phyloP scores from a whole-genome alignment of 306 rosid species.

The Begonia peltatifolia region DNA sequence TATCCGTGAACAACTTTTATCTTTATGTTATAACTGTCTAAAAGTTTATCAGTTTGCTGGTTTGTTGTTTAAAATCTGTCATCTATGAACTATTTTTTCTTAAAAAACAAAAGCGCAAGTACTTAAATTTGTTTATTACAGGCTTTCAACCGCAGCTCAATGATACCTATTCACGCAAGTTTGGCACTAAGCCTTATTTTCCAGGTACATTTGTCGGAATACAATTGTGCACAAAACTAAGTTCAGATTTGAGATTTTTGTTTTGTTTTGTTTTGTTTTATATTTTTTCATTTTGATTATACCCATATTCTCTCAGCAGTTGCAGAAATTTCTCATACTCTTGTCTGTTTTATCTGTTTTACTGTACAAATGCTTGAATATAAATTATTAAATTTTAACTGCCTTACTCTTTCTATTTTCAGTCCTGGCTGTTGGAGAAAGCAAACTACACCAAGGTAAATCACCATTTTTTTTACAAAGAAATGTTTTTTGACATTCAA shows the following conservation, averaged over 20 bases:
- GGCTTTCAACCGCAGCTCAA: slow-evolving; percentile 73
- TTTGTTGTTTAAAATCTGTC: no score
- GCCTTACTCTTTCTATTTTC: slow-evolving; percentile 17
- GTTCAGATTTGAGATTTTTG: background rate
- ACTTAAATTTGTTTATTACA: slow-evolving; percentile 21
- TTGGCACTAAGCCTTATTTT: slow-evolving; percentile 53
- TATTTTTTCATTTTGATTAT: background rate
- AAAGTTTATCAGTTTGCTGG: no score
- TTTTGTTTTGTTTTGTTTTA: background rate
- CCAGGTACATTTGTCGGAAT: slow-evolving; percentile 44
- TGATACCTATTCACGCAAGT: slow-evolving; percentile 61
- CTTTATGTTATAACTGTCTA: no score
- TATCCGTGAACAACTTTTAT: no score
- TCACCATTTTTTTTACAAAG: slow-evolving; percentile 1
- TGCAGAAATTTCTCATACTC: background rate
- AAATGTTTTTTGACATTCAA: no score
- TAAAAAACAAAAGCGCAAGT: background rate
- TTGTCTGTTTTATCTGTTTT: background rate
- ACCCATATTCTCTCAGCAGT: background rate
- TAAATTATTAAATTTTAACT: no score
- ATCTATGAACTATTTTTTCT: no score
- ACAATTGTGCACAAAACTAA: background rate
- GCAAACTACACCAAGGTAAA: slow-evolving; percentile 80
- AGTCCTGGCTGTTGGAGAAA: slow-evolving; percentile 57
- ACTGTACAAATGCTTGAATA: background rate